Evolutionary conservation across 805 yeast species (phyloP), one percentile per base, ranked within the genome.

Genomic region (Lipomyces kockii): DNA sequence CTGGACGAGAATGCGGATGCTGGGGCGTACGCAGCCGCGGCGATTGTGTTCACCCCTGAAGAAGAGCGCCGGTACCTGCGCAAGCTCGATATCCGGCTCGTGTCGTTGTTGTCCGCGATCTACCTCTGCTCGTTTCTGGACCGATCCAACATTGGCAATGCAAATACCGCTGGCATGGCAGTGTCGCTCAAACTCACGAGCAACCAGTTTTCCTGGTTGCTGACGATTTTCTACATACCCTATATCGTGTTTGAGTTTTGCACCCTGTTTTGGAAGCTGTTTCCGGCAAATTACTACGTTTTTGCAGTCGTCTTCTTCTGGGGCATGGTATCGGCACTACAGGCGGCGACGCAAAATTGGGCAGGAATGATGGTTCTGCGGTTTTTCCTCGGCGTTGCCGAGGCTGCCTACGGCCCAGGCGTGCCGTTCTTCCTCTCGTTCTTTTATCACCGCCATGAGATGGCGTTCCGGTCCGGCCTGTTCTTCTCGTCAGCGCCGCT

Each of bases 141-240:
- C 74, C 73, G 87, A 62, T 82, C 83, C 69, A 85, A 84, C 12
- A 81, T 85, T 70, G 87, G 87, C 12, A 81, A 83, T 72, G 87
- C 87, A 1, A 78, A 85, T 65, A 78, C 83, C 52, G 87, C 85
- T 53, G 86, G 86, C 17, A 74, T 85, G 68, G 79, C 79, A 69
- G 77, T 78, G 14, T 25, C 35, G 39, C 46, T 61, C 9, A 20
- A 14, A 8, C 74, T 84, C 59, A 60, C 72, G 4, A 84, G 83
- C 17, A 71, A 72, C 58, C 82, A 84, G 72, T 84, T 82, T 72
- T 82, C 83, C 69, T 78, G 83, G 61, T 77, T 81, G 71, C 78
- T 84, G 62, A 81, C 85, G 7, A 78, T 83, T 51, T 79, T 84
- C 57, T 84, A 83, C 67, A 83, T 83, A 56, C 82, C 85, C 27